These are phyloP conservation scores for Chrysosporium keratinophilum DNA, from an alignment of 2,329 filamentous ascomycete genomes.

Conservation along the genomic window DNA sequence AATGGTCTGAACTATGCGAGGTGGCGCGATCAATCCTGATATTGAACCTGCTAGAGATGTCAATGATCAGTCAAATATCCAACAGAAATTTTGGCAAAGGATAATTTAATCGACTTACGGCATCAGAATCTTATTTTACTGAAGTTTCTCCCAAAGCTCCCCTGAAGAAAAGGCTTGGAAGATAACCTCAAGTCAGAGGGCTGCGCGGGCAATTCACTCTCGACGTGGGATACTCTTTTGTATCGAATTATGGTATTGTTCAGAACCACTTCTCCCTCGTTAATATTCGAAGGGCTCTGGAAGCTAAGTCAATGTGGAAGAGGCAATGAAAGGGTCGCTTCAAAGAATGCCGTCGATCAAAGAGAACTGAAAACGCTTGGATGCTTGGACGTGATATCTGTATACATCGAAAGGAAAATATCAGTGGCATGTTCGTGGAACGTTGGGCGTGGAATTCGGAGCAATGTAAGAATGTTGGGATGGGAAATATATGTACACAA, in stretches of 20 bases:
- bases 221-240: neutral
- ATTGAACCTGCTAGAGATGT: neutral
- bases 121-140: neutral
- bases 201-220: neutral
- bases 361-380: neutral
- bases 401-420: neutral
- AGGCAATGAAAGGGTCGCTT: neutral
- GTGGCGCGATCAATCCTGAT: constrained; percentile 9
- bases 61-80: neutral
- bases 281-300: neutral
- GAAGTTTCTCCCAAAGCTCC: neutral
- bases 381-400: neutral
- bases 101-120: neutral
- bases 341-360: neutral
- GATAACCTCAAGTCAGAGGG: neutral
- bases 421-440: neutral
- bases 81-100: neutral
- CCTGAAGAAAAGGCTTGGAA: neutral
- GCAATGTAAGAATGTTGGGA: neutral
- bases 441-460: neutral
- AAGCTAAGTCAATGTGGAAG: neutral
- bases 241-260: neutral
- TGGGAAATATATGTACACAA: neutral
- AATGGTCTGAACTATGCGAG: constrained; percentile 9
- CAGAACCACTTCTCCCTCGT: neutral